phyloP scores from a whole-genome alignment of 2,329 filamentous ascomycete genomes.

The Falciphora oryzae region DNA sequence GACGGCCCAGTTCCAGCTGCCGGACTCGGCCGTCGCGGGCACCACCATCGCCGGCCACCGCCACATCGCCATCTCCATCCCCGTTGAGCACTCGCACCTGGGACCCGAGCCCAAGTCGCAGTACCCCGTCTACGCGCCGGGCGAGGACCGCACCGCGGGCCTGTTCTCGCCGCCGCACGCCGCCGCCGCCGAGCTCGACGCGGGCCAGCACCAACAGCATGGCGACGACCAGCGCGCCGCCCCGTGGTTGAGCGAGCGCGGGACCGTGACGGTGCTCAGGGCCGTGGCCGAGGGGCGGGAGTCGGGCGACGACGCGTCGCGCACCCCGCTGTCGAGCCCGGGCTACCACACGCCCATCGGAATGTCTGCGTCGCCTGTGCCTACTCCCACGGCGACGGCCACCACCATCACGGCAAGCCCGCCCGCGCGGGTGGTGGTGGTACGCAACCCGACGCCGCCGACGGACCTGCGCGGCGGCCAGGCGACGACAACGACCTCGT shows the following conservation, averaged over 20 bases:
- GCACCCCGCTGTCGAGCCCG: background rate
- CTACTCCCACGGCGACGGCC: no score
- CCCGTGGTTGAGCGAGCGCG: slow-evolving; percentile 10
- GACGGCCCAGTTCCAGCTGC: slow-evolving; percentile 33
- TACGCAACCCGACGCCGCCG: background rate
- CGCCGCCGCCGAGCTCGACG: slow-evolving; percentile 14
- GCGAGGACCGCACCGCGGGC: background rate
- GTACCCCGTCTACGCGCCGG: slow-evolving; percentile 16
- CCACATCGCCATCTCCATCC: slow-evolving; percentile 58
- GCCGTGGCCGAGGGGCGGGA: slow-evolving; percentile 32
- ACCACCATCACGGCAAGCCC: background rate
- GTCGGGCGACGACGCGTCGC: slow-evolving; percentile 16
- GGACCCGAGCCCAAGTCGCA: slow-evolving; percentile 22
- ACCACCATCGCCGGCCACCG: slow-evolving; percentile 47
- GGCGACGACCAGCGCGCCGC: background rate
- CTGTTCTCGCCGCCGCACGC: background rate
- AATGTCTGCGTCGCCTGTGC: background rate
- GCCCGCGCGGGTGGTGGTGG: background rate
- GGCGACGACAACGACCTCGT: no score
- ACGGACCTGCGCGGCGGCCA: background rate
- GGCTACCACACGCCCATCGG: background rate
- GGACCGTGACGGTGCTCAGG: slow-evolving; percentile 25
- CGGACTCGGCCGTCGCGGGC: slow-evolving; percentile 50
- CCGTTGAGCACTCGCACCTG: slow-evolving; percentile 42
- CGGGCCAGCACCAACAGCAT: background rate